phyloP scores from a whole-genome alignment of 768 basidiomycete genomes.

The Leccinum longicurvipes region DNA sequence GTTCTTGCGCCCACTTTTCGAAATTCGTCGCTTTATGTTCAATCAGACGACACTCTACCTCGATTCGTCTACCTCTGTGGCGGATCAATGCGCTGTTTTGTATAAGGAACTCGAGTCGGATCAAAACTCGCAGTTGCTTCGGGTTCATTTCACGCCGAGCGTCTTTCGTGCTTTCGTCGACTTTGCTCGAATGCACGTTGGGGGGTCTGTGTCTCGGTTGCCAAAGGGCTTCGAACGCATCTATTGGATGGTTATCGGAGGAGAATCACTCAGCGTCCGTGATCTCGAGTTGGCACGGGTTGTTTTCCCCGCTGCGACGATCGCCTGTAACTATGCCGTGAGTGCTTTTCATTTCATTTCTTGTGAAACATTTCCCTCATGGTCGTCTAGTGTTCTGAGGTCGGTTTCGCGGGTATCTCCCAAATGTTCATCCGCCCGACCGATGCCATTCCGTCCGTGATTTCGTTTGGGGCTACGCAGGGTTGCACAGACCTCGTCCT shows the following conservation, averaged over 20 bases:
- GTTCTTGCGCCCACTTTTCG: conserved; percentile 30
- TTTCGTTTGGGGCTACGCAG: conserved; percentile 28
- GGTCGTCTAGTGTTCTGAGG: conserved; percentile 25
- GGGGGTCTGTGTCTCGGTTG: conserved; percentile 8
- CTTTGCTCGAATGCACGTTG: conserved; percentile 22
- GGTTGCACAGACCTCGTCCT: conserved; percentile 29
- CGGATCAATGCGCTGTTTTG: conserved; percentile 24
- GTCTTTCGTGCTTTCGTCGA: conserved; percentile 31
- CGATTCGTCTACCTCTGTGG: conserved; percentile 26
- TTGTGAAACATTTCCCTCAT: not conserved
- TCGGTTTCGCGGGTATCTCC: conserved; percentile 30
- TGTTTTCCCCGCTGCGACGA: conserved; percentile 24
- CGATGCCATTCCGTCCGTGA: conserved; percentile 23
- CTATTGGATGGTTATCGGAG: conserved; percentile 35
- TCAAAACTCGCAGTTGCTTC: conserved; percentile 20
- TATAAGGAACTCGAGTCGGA: conserved; percentile 26
- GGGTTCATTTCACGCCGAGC: conserved; percentile 29
- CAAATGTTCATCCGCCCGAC: conserved; percentile 29
- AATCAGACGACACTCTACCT: conserved; percentile 31
- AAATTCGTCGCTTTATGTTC: conserved; percentile 33
- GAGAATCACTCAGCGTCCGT: conserved; percentile 24
- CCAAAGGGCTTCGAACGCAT: conserved; percentile 24
- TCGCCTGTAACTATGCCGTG: conserved; percentile 32
- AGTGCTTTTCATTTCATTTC: not conserved
- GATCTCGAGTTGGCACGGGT: conserved; percentile 27